Evolutionary conservation across 1,139 yeast genomes (phyloP).

Genomic region (Wickerhamomyces sp.): DNA sequence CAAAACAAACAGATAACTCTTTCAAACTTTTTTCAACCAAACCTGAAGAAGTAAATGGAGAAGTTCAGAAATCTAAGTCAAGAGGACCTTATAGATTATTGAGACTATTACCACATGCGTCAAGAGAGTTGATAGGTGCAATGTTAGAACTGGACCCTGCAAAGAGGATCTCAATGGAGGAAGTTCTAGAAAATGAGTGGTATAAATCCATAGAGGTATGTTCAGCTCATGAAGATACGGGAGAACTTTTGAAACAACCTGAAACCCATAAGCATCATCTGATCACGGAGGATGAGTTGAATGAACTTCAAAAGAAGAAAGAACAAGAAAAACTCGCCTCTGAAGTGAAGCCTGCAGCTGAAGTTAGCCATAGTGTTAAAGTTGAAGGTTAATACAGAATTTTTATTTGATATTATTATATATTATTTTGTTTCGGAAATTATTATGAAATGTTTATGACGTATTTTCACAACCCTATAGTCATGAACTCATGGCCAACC

Average conservation of each 20-base stretch:
- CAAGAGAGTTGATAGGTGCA: conserved; percentile 63
- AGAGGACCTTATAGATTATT: conserved; percentile 80
- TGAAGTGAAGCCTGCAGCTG: conserved; percentile 4
- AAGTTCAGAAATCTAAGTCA: conserved; percentile 28
- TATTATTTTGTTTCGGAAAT: neutral
- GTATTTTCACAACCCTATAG: neutral
- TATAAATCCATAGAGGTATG: conserved; percentile 37
- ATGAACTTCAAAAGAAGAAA: conserved; percentile 23
- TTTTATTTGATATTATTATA: neutral
- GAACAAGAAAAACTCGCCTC: conserved; percentile 17
- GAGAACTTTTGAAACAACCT: conserved; percentile 18
- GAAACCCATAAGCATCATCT: conserved; percentile 49
- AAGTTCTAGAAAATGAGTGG: conserved; percentile 68
- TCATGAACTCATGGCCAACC: conserved; percentile 42
- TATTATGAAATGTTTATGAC: neutral
- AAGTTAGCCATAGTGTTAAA: conserved; percentile 7
- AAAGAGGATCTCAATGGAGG: conserved; percentile 64
- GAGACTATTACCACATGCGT: conserved; percentile 74
- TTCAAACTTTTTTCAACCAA: conserved; percentile 37
- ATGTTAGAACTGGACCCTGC: conserved; percentile 72
- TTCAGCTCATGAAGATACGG: conserved; percentile 31
- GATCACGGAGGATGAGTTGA: conserved; percentile 47
- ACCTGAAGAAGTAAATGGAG: conserved; percentile 22
- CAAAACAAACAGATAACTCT: conserved; percentile 53
- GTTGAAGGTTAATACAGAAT: conserved; percentile 10